Base-by-base conservation (phyloP, 1,284 basidiomycete species). In the Rhodotorula glutinis region DNA sequence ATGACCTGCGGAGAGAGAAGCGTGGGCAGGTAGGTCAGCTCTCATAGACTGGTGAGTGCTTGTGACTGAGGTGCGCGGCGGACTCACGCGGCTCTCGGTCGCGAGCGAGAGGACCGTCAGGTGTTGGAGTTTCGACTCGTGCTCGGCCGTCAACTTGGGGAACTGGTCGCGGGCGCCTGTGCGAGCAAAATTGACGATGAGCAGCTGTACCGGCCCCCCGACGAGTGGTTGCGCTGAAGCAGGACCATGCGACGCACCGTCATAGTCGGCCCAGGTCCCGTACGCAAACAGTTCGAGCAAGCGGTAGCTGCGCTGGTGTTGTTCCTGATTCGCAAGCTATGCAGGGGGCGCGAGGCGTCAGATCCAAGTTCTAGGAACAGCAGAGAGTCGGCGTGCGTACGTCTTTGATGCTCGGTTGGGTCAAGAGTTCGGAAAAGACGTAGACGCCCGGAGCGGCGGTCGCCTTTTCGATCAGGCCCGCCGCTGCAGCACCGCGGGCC, bases 281-380 rank as follows among this genome's bases (percentile, higher is more conserved):
- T 92, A 95, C 4, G 94, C 86, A 79, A 97, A 98, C 44, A 97
- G 81, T 76, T 91, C 83, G 9, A 98, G 81, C 23, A 96, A 81
- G 13, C 83, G 81, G 65, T 75, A 63, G 71, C 82, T 85, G 53
- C 85, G 83, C 27, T 81, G 79, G 72, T 89, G 82, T 61, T 87
- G 85, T 65, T 88, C 84, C 74, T 80, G 86, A 51, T 79, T 82
- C 27, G 81, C 81, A 21, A 93, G 83, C 90, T 92, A 76, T 17
- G 4, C 7, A n/a, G 19, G 14, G 46, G 2, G 0, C 38, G 16
- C 33, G 33, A 38, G 33, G 33, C 16, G n/a, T 33, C 43, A 41
- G 25, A 10, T 41, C 41, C 11, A 2, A 4, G 1, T 4, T 7
- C n/a, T 52, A 10, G 4, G 44, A 21, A 9, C 9, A 23, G 3